Evolutionary conservation across 371 early-diverging fungal genomes (phyloP).

Genomic region (Mucor indicus): DNA sequence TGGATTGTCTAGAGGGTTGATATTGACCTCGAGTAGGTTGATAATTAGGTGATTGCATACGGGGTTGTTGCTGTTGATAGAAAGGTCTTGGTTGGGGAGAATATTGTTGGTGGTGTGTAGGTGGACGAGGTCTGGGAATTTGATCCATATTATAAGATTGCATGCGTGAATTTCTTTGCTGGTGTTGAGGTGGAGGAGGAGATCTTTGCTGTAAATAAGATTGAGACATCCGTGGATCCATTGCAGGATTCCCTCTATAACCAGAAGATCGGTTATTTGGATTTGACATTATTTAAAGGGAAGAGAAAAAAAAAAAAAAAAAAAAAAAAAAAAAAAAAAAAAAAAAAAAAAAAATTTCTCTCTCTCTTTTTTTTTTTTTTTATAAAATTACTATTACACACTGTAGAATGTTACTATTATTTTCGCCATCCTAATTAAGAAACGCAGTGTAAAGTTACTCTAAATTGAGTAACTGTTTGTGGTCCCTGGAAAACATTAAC

Average conservation of each 20-base stretch:
- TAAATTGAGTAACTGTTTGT: constrained; percentile 1
- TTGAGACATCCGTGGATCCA: constrained; percentile 20
- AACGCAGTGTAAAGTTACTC: too few species aligned
- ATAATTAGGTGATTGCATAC: neutral
- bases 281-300: constrained; percentile 4
- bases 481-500: constrained; percentile 11
- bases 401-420: constrained; percentile 25
- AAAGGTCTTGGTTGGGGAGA: constrained; percentile 1
- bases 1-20: neutral
- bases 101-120: neutral
- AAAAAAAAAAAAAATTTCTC: constrained; percentile 2
- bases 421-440: constrained; percentile 1
- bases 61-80: constrained; percentile 1
- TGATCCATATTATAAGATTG: constrained; percentile 17
- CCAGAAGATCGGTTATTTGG: neutral
- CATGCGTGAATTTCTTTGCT: constrained; percentile 8
- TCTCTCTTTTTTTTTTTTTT: constrained; percentile 5
- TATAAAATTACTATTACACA: too few species aligned
- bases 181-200: constrained; percentile 4
- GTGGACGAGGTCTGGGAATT: constrained; percentile 11
- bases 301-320: constrained; percentile 7
- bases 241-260: neutral
- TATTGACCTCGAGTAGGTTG: neutral
- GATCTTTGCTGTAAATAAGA: constrained; percentile 1
- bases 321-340: neutral